phyloP scores from a whole-genome alignment of 2,329 filamentous ascomycete genomes.

The Ustilaginoidea virens region DNA sequence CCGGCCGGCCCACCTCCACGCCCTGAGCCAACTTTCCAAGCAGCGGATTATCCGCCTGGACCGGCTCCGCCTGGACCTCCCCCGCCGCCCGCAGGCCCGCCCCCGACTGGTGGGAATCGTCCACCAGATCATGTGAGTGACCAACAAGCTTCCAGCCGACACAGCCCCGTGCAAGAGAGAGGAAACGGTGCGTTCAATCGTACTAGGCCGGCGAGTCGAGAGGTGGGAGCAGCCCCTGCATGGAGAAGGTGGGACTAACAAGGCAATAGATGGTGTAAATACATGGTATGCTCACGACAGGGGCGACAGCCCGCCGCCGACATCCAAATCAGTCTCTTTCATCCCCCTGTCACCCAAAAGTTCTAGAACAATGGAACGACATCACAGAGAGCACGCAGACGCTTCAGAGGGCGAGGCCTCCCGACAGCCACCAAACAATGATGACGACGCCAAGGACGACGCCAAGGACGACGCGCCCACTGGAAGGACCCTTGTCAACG shows the following conservation, averaged over 20 bases:
- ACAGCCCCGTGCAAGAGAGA: constrained; percentile 10
- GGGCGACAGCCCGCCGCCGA: not conserved
- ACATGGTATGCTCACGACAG: constrained; percentile 1
- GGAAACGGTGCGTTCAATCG: constrained; percentile 23
- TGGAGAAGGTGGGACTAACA: constrained; percentile 10
- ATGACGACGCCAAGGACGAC: constrained; percentile 8
- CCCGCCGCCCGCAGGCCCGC: constrained; percentile 17
- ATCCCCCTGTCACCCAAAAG: constrained; percentile 34
- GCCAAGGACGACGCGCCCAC: constrained; percentile 8
- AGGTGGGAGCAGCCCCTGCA: too few species aligned
- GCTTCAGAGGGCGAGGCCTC: constrained; percentile 8
- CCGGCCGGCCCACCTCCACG: constrained; percentile 17
- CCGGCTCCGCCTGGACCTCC: constrained; percentile 13
- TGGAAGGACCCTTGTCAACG: constrained; percentile 4
- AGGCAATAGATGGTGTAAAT: constrained; percentile 16
- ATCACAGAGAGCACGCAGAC: constrained; percentile 20
- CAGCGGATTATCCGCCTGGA: constrained; percentile 7
- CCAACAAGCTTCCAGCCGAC: constrained; percentile 15
- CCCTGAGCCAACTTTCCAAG: constrained; percentile 5
- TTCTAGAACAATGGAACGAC: constrained; percentile 26
- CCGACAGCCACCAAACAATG: constrained; percentile 4
- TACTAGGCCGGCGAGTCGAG: constrained; percentile 11
- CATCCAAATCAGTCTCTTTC: constrained; percentile 28
- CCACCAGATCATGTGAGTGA: constrained; percentile 30
- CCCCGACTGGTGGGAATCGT: constrained; percentile 16